Evolutionary conservation across 352 stramenopile species (phyloP), one percentile per base, ranked within the genome.

Genomic region (Phytophthora melonis): DNA sequence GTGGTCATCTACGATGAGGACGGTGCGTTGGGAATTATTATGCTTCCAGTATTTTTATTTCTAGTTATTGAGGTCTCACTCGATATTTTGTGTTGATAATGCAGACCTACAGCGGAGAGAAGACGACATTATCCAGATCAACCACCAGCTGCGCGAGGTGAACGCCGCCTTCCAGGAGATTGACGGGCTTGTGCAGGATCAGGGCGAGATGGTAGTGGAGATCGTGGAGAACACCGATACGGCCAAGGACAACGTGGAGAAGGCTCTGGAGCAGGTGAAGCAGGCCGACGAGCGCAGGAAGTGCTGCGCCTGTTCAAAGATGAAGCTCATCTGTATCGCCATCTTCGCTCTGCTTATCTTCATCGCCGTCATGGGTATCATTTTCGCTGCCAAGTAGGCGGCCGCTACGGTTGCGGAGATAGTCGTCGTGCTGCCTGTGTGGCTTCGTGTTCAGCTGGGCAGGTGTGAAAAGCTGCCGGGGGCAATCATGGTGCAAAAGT

Each of bases 71-170:
- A n/a, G 19, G 54, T 14, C 9, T 67, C 39, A 66, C 49, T 60
- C 13, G 19, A 14, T 25, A 50, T 13, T 32, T 75, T 16, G 59
- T 73, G 47, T 21, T 58, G 68, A 30, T 49, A 25, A 4, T 65
- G 30, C 64, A 96, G 89, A 96, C 63, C 25, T 96, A 36, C 84
- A 87, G 32, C 80, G 88, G 57, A 77, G 90, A 78, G 90, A 96
- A 65, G 86, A 96, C 27, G 90, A 96, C 53, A 96, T 96, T 54
- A 82, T 96, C 64, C 89, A 95, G 59, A 96, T 96, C 70, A 95
- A 95, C 73, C 88, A 95, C 62, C 89, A 96, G 63, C 74, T 96
- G 30, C 81, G 87, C 0, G 90, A 96, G 67, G 89, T 96, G 27
- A 96, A 96, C 56, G 88, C 90, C 7, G 88, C 90, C 11, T 96